phyloP scores from a whole-genome alignment of 2,329 filamentous ascomycete species.

The Sclerotinia subarctica region DNA sequence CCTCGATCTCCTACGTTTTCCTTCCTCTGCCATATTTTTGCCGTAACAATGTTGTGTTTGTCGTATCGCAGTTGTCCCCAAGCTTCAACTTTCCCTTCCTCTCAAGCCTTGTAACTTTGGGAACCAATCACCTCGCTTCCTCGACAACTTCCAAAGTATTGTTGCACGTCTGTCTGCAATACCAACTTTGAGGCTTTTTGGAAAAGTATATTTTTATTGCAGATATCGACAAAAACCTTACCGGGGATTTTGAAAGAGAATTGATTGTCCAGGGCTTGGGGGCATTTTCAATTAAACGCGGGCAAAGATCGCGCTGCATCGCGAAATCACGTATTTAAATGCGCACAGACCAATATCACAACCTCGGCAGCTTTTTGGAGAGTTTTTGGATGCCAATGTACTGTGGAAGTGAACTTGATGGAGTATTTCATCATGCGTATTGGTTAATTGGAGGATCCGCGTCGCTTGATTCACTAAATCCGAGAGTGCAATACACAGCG shows the following conservation, averaged over 20 bases:
- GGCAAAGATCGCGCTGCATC: neutral
- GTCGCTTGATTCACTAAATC: no score
- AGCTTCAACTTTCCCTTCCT: neutral
- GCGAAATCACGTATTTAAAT: neutral
- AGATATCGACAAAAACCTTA: neutral
- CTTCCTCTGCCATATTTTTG: conserved; percentile 18
- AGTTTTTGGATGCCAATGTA: neutral
- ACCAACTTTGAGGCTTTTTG: neutral
- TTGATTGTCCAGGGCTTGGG: neutral
- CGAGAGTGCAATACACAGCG: neutral
- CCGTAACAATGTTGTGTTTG: neutral
- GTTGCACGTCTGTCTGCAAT: neutral
- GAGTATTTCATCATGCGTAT: neutral
- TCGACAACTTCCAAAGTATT: neutral
- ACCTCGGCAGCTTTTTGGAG: neutral
- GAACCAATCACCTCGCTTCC: neutral
- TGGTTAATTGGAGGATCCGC: no score
- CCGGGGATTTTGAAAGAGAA: neutral
- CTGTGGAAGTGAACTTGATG: neutral
- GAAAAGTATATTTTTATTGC: neutral
- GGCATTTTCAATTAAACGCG: neutral
- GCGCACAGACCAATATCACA: neutral
- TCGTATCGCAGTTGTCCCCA: neutral
- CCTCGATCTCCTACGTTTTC: conserved; percentile 32
- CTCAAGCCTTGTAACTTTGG: no score